Percentiles rank a stretch among this genome's conserved stretches.
phyloP scores from a whole-genome alignment of 257 asterid species.

The Penstemon barbatus region DNA sequence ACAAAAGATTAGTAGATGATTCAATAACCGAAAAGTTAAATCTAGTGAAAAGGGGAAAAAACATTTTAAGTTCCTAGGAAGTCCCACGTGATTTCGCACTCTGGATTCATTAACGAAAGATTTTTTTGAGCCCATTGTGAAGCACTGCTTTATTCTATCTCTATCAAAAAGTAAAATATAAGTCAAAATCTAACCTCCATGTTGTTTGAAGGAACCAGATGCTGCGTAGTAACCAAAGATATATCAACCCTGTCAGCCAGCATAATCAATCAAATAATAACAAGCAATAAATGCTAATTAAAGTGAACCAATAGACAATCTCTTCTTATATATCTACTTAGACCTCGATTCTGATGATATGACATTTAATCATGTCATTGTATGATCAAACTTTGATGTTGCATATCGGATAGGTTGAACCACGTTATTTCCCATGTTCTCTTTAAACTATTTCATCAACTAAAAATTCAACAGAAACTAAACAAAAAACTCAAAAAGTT shows the following conservation, averaged over 20 bases:
- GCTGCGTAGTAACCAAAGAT: constrained; percentile 55
- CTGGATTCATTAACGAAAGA: constrained; percentile 14
- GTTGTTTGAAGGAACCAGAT: constrained; percentile 42
- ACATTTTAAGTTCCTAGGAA: constrained; percentile 21
- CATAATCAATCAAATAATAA: constrained; percentile 38
- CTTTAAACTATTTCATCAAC: no score
- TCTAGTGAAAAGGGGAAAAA: constrained; percentile 21
- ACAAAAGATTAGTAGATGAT: constrained; percentile 23
- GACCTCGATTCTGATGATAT: not conserved
- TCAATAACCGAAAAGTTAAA: constrained; percentile 25
- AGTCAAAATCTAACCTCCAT: constrained; percentile 57
- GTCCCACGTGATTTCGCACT: not conserved
- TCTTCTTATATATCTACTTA: constrained; percentile 6
- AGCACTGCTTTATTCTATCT: constrained; percentile 7
- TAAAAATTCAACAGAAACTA: not conserved
- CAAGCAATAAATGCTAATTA: constrained; percentile 32
- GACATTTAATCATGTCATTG: not conserved
- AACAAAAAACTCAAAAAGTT: not conserved
- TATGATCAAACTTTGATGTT: constrained; percentile 4
- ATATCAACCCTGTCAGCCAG: constrained; percentile 51
- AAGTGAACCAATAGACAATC: constrained; percentile 15
- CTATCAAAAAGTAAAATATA: constrained; percentile 10
- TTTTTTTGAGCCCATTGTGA: constrained; percentile 6
- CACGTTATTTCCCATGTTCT: no score
- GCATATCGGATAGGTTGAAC: not conserved